These are phyloP conservation scores for Kandelia obovata DNA, from an alignment of 345 rosid species.

Conservation along the genomic window DNA sequence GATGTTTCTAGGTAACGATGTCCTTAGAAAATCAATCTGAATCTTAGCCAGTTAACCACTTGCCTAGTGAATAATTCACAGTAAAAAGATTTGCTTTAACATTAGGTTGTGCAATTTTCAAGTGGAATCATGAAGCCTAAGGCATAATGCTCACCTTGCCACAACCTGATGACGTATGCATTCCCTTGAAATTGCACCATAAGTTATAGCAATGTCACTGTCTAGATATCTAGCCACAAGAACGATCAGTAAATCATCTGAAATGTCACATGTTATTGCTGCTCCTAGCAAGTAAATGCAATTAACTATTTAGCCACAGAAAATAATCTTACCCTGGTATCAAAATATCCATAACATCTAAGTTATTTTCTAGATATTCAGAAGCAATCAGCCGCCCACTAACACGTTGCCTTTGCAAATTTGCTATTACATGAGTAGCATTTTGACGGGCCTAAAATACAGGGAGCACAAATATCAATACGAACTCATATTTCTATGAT, in stretches of 20 bases:
- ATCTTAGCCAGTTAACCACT: background rate
- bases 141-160: conserved; percentile 30
- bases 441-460: conserved; percentile 38
- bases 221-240: conserved; percentile 33
- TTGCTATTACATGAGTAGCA: conserved; percentile 41
- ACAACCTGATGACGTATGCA: conserved; percentile 49
- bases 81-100: no score
- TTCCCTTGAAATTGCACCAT: conserved; percentile 48
- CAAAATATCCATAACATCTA: conserved; percentile 42
- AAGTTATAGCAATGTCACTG: conserved; percentile 40
- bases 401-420: conserved; percentile 49
- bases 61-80: background rate
- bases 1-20: background rate
- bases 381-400: conserved; percentile 33
- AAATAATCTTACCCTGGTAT: conserved; percentile 32
- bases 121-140: background rate
- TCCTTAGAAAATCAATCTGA: background rate
- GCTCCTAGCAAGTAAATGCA: background rate
- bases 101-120: background rate
- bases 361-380: conserved; percentile 37
- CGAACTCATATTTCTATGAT: background rate
- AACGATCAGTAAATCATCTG: background rate
- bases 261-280: background rate
- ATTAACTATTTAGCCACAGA: background rate
- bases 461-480: background rate